Base-by-base conservation (phyloP, 768 basidiomycete genomes). In the Tylopilus balloui region DNA sequence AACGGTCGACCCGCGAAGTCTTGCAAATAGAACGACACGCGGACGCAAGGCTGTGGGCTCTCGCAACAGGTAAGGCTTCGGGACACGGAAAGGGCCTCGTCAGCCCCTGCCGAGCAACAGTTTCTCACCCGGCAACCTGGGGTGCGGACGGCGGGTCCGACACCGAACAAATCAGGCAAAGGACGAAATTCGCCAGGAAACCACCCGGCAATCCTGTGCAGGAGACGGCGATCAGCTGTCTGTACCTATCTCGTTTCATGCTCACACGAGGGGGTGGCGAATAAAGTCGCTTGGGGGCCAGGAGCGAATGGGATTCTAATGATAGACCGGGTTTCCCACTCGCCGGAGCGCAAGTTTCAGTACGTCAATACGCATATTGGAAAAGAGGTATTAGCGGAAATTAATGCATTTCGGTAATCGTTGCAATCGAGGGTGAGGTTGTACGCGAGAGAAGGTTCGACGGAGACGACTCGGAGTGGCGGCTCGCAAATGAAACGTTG, bases 211-310 rank as follows among this genome's bases (percentile, higher is more conserved):
- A 54, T 39, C 39, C 32, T n/a, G 50, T 25, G 14, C 34, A 25
- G 38, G n/a, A 44, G 40, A 55, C 65, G 63, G 60, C 61, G 55
- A 65, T 65, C 63, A 67, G 42, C 54, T 55, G 53, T 63, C 63
- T 51, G 46, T 45, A 40, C 42, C 25, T 39, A 46, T 45, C 38
- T 41, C 38, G 61, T 53, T 59, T 53, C 53, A 47, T 47, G 19
- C 47, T 56, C 52, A 55, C 52, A 56, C 50, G 39, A 57, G 56
- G 56, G 50, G 59, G 59, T 52, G 48, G 56, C 49, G 56, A 20
- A 43, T 36, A 27, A 39, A 52, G 35, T n/a, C 28, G 50, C 45
- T 32, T n/a, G 3, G 45, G 47, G 31, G 28, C 41, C 23, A 46
- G 49, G 41, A 45, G 39, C 10, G 42, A 38, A 5, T 40, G 42